Evolutionary conservation across 257 asterid genomes (phyloP), one percentile per base, ranked within the genome.

Genomic region (Solanum ossicruentum): DNA sequence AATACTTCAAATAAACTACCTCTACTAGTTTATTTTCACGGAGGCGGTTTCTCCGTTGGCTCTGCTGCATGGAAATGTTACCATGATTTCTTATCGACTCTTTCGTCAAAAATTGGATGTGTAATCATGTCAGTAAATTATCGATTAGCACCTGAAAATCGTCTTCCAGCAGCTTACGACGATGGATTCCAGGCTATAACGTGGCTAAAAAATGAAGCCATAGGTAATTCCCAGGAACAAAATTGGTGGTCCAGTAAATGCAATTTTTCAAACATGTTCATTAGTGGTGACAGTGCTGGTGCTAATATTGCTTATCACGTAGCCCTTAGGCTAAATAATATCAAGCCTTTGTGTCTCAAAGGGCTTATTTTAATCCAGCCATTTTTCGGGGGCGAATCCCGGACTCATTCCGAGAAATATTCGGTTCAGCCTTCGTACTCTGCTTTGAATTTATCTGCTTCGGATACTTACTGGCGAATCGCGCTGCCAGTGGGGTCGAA

Each of bases 111-210:
- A 51, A 45, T 87, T 52, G 88, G 88, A 56, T 85, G 84, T 69
- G 82, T 89, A 7, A 81, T 86, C 17, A 84, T 79, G 49, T 88
- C 92, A 1, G 87, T 89, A 4, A 89, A 89, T 77, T 84, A 89
- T 75, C 88, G 89, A 7, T 89, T 87, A 9, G 88, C 92, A 11
- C 90, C 92, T 0, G 92, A 89, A 81, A 16, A 86, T 79, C 90
- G 92, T 70, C 87, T 87, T 82, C 92, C 92, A 1, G 85, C 89
- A 9, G 88, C 90, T 47, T 89, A 58, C 54, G 90, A 89, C 18
- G 92, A 89, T 49, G 87, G 85, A 7, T n/a, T 87, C 11, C 82
- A 32, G 13, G 92, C 86, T 9, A 51, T 89, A 81, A 43, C 71
- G 17, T 89, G 89, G 92, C 84, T 82, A 52, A 79, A 63, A n/a